A percentile compares a stretch with the other conserved stretches of the same genome.
Conservation (phyloP, 208 protist species). For the Wallacemonas rigidus region DNA sequence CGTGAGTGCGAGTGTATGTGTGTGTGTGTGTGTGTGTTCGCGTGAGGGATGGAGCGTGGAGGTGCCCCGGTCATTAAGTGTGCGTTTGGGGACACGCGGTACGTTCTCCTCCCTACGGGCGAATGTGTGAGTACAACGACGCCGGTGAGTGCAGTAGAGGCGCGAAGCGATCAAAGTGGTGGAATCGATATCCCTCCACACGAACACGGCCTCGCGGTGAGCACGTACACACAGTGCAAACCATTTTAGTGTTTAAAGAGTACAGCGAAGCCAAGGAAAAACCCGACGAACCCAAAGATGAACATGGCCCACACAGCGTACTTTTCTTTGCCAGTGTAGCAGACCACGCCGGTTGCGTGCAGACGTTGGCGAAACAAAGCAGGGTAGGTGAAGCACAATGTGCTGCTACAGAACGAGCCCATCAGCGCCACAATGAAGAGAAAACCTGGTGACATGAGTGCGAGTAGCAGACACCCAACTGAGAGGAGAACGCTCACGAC, state of each 20-base stretch:
- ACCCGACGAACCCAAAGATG: conserved; percentile 44
- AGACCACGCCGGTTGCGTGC: conserved; percentile 46
- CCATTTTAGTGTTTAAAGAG: conserved; percentile 5
- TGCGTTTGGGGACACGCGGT: too few relatives aligned
- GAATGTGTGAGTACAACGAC: too few relatives aligned
- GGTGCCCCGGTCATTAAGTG: too few relatives aligned
- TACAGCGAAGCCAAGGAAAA: conserved; percentile 44
- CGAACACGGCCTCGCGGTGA: too few relatives aligned
- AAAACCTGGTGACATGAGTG: conserved; percentile 50
- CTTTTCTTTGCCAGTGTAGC: conserved; percentile 34
- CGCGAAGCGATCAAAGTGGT: too few relatives aligned
- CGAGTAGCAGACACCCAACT: conserved; percentile 42
- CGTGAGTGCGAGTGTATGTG: too few relatives aligned
- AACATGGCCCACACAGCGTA: conserved; percentile 46
- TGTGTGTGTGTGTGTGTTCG: too few relatives aligned
- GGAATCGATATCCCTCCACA: too few relatives aligned
- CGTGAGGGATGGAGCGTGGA: too few relatives aligned
- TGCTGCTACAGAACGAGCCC: conserved; percentile 72
- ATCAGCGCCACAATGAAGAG: conserved; percentile 69
- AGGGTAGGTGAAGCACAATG: conserved; percentile 70
- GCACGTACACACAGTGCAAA: too few relatives aligned
- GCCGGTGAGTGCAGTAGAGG: too few relatives aligned
- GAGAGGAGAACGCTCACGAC: conserved; percentile 46
- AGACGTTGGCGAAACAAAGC: conserved; percentile 59
- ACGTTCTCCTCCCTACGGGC: too few relatives aligned